Percentiles rank a stretch among this genome's conserved stretches.
These are phyloP conservation scores for Hyaloscypha variabilis DNA, from an alignment of 495 filamentous ascomycete species.

Conservation along the genomic window DNA sequence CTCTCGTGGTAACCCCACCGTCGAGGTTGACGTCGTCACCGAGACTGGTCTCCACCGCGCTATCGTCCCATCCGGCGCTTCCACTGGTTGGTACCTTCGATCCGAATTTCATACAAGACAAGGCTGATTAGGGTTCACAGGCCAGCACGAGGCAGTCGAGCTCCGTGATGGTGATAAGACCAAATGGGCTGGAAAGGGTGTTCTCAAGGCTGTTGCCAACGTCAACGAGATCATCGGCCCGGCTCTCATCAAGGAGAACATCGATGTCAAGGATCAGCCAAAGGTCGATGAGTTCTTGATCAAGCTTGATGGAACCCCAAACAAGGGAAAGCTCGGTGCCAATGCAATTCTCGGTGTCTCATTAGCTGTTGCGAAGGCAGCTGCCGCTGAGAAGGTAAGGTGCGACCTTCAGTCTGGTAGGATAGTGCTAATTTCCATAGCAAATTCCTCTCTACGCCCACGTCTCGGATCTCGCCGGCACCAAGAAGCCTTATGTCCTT, in stretches of 20 bases:
- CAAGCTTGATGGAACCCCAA: slow-evolving; percentile 91
- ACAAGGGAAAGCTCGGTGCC: slow-evolving; percentile 98
- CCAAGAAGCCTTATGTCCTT: slow-evolving; percentile 99
- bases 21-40: slow-evolving; percentile 92
- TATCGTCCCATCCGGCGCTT: slow-evolving; percentile 98
- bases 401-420: background rate
- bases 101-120: slow-evolving; percentile 10
- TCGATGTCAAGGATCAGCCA: slow-evolving; percentile 97
- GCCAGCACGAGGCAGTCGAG: slow-evolving; percentile 97
- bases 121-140: slow-evolving; percentile 44
- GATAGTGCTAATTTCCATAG: slow-evolving; percentile 34
- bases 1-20: slow-evolving; percentile 97
- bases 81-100: slow-evolving; percentile 70
- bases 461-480: slow-evolving; percentile 96
- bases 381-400: slow-evolving; percentile 89
- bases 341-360: slow-evolving; percentile 98
- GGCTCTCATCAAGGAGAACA: slow-evolving; percentile 85
- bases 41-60: slow-evolving; percentile 96
- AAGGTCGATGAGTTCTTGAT: slow-evolving; percentile 93
- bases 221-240: slow-evolving; percentile 94
- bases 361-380: slow-evolving; percentile 96
- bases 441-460: slow-evolving; percentile 95
- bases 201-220: slow-evolving; percentile 92
- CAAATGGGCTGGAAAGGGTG: slow-evolving; percentile 97
- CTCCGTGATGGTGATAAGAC: slow-evolving; percentile 98